Percentiles rank a stretch among this genome's conserved stretches.
Conservation (phyloP, 495 filamentous ascomycete genomes). For the Ascodesmis nigricans region DNA sequence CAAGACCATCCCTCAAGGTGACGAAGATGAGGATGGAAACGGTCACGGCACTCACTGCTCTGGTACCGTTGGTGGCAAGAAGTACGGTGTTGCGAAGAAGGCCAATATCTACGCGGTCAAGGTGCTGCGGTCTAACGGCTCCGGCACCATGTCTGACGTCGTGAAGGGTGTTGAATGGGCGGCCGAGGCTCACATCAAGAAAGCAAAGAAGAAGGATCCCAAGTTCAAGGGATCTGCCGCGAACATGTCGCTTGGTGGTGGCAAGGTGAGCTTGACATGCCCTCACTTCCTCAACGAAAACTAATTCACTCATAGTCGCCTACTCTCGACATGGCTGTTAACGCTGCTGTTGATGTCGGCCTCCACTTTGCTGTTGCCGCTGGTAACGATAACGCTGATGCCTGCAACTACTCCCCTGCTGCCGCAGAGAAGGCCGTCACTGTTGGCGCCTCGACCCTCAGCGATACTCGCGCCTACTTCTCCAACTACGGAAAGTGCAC, state of each 20-base stretch:
- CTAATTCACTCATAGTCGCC: constrained; percentile 30
- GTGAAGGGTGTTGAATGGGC: constrained; percentile 97
- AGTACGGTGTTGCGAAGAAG: constrained; percentile 98
- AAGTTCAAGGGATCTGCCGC: constrained; percentile 95
- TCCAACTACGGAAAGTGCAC: constrained; percentile 99
- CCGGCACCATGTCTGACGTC: constrained; percentile 95
- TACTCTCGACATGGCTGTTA: constrained; percentile 76
- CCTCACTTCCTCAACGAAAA: too few species aligned
- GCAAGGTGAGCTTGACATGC: constrained; percentile 44
- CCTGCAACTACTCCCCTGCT: constrained; percentile 98
- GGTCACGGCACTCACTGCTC: constrained; percentile 99
- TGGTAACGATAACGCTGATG: constrained; percentile 95
- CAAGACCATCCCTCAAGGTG: constrained; percentile 72
- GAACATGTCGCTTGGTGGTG: constrained; percentile 97
- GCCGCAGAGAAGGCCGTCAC: constrained; percentile 83
- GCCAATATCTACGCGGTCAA: constrained; percentile 92
- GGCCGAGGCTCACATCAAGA: constrained; percentile 51
- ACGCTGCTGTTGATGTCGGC: constrained; percentile 73
- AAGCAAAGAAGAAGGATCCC: constrained; percentile 62
- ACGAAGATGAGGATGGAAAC: constrained; percentile 84
- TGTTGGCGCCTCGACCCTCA: constrained; percentile 80
- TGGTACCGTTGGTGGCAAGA: constrained; percentile 90
- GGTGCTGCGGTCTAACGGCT: constrained; percentile 91
- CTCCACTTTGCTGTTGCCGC: constrained; percentile 96
- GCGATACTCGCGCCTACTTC: constrained; percentile 97